phyloP scores from a whole-genome alignment of 768 basidiomycete genomes.

The Auriscalpium vulgare region DNA sequence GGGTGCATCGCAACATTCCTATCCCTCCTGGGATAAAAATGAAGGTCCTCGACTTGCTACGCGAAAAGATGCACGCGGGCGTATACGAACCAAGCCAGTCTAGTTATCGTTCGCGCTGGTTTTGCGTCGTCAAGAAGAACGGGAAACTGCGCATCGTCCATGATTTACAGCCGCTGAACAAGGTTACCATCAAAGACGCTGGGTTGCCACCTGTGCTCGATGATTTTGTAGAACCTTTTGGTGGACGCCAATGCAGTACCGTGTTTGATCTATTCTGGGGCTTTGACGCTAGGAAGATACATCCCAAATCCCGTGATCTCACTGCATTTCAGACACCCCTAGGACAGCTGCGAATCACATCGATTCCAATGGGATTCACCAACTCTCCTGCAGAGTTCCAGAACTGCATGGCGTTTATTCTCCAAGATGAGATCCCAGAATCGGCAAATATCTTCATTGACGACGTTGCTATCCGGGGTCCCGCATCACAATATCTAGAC shows the following conservation, averaged over 20 bases:
- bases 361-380: background rate
- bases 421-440: conserved; percentile 24
- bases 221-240: conserved; percentile 11
- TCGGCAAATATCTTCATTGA: conserved; percentile 23
- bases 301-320: background rate
- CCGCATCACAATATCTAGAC: background rate
- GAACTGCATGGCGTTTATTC: conserved; percentile 24
- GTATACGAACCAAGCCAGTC: conserved; percentile 31
- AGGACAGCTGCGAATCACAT: background rate
- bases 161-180: conserved; percentile 20
- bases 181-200: background rate
- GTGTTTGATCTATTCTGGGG: conserved; percentile 25
- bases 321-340: background rate
- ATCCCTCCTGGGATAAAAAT: background rate
- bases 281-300: background rate
- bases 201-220: conserved; percentile 9
- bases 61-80: background rate
- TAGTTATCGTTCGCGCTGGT: conserved; percentile 33
- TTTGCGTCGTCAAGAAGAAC: conserved; percentile 27
- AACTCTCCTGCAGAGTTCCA: conserved; percentile 17
- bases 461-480: conserved; percentile 12
- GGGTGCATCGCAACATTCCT: background rate
- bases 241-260: conserved; percentile 15
- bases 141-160: conserved; percentile 19
- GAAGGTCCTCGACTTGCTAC: background rate